Percentiles rank a stretch among this genome's conserved stretches.
These are phyloP conservation scores for Alnus glutinosa DNA, from an alignment of 306 rosid genomes.

Conservation along the genomic window DNA sequence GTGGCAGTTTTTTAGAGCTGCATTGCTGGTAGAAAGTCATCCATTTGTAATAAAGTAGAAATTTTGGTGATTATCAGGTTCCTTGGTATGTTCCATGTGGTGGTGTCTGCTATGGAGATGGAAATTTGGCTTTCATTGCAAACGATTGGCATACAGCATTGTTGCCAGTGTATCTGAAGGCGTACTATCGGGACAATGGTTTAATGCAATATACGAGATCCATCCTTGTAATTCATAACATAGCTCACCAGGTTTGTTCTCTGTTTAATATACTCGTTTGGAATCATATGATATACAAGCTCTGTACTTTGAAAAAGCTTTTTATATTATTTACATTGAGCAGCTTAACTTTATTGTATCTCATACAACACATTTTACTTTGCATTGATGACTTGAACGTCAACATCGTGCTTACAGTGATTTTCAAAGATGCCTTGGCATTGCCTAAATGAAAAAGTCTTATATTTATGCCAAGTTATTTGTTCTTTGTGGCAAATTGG, in stretches of 20 bases:
- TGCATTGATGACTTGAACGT: neutral
- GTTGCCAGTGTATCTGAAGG: slow-evolving; percentile 90
- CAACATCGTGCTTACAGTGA: neutral
- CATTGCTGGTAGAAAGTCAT: neutral
- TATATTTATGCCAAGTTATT: neutral
- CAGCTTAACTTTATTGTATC: neutral
- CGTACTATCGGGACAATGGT: slow-evolving; percentile 82
- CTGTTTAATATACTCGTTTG: slow-evolving; percentile 6
- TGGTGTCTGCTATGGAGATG: slow-evolving; percentile 95
- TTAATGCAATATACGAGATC: slow-evolving; percentile 81
- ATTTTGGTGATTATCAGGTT: slow-evolving; percentile 55
- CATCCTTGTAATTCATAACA: slow-evolving; percentile 92
- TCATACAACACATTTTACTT: neutral
- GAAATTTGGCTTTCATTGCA: slow-evolving; percentile 89
- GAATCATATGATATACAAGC: neutral
- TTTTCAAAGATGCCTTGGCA: neutral
- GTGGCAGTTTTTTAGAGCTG: neutral
- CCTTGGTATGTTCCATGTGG: slow-evolving; percentile 98
- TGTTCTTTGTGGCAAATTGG: neutral
- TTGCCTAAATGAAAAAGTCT: neutral
- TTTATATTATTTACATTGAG: neutral
- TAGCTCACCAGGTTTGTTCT: slow-evolving; percentile 87
- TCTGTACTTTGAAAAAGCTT: slow-evolving; percentile 19
- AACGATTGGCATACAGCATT: slow-evolving; percentile 99
- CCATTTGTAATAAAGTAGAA: neutral